Base-by-base conservation (phyloP, 345 rosid genomes). In the Brassica incana region DNA sequence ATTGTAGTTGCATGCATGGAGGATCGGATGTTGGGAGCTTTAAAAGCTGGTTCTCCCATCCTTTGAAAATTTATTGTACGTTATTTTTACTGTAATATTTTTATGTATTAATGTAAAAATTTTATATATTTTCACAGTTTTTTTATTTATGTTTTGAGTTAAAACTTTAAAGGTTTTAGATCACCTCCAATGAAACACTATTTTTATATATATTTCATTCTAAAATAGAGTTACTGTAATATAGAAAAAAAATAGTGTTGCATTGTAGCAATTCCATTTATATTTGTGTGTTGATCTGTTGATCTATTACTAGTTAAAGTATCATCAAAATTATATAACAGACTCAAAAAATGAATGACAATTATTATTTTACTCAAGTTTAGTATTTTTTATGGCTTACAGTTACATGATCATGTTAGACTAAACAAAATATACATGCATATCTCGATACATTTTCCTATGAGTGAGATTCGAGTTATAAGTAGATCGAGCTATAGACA, bases 1-100 rank as follows among this genome's bases (percentile, higher is more conserved):
- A 69, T 69, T 69, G 33, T 63, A 38, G 56, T 56, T 74, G 78
- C 75, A 74, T 74, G 75, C 75, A 74, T 73, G 79, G 75, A 36
- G 75, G 71, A 67, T n/a, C 10, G 74, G 78, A 62, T 73, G 75
- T 69, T 73, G 74, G 38, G 36, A 68, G 58, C 75, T 68, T 80
- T 80, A 35, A 80, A 73, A 68, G 65, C 72, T 68, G 61, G 6
- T 25, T 33, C 63, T 45, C 40, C 66, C 75, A 29, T 30, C 5
- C 12, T 15, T 61, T 27, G 5, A 65, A 65, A 65, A 10, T 27
- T 27, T 25, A 1, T 18, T 32, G 40, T 16, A 10, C 16, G 36
- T 25, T 10, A 27, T 6, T 14, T 32, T 56, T n/a, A n/a, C 1
- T 71, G 16, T 11, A 45, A 29, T 75, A n/a, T 2, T 8, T 23